These are phyloP conservation scores for Dactylellina drechsleri DNA, from an alignment of 2,329 filamentous ascomycete species.

Conservation along the genomic window DNA sequence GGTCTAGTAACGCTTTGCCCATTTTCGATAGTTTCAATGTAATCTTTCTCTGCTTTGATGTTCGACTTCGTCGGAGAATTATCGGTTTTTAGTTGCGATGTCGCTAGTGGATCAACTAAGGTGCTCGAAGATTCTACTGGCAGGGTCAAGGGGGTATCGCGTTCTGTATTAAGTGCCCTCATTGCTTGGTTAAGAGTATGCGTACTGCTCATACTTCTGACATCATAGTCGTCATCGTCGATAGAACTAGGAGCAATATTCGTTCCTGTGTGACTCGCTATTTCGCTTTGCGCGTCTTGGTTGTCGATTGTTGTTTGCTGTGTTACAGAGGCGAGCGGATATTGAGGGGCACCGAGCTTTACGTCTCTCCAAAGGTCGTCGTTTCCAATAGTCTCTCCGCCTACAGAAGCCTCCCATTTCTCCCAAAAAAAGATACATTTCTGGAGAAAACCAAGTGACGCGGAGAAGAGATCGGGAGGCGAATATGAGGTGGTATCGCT, in stretches of 20 bases:
- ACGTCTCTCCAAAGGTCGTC: constrained; percentile 48
- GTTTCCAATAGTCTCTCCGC: constrained; percentile 1
- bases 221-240: constrained; percentile 7
- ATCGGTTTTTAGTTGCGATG: not conserved
- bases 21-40: not conserved
- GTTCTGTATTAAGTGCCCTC: constrained; percentile 15
- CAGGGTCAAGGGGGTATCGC: not conserved
- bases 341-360: constrained; percentile 30
- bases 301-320: constrained; percentile 31
- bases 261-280: constrained; percentile 23
- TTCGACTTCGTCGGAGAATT: not conserved
- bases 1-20: not conserved
- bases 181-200: constrained; percentile 33
- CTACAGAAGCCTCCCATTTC: constrained; percentile 28
- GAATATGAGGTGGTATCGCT: constrained; percentile 1
- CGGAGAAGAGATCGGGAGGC: not conserved
- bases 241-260: not conserved
- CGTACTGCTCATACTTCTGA: constrained; percentile 37
- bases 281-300: constrained; percentile 38
- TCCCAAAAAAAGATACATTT: constrained; percentile 16
- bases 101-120: not conserved
- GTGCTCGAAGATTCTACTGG: constrained; percentile 3
- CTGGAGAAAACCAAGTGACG: not conserved
- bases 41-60: not conserved
- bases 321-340: constrained; percentile 37